Evolutionary conservation across 257 asterid genomes (phyloP), one percentile per base, ranked within the genome.

Genomic region (Gentiana straminea): DNA sequence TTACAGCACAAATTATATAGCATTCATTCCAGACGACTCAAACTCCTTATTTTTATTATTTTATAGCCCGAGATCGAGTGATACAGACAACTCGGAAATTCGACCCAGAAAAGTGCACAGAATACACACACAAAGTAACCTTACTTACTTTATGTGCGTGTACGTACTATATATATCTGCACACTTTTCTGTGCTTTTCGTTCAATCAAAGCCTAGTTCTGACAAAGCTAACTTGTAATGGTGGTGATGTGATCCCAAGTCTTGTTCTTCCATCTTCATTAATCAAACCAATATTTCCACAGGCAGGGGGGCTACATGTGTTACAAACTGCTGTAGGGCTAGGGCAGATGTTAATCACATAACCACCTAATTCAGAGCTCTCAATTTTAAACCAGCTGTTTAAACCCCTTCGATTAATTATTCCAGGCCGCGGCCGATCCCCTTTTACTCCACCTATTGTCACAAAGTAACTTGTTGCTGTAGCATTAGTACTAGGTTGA

Each of bases 361-460:
- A 67, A 37, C 45, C 60, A 5, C 15, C 2, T 6, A 11, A 41
- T n/a, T 39, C 12, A 38, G 33, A 53, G 8, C 24, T 57, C 34
- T 50, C 33, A 11, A 65, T 51, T 61, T 58, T 63, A 55, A 63
- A 63, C 74, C 69, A 62, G 13, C 52, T 63, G 51, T 10, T 24
- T 8, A 61, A 1, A 4, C 63, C 55, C 48, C 38, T 3, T 1
- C 4, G 33, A 24, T 24, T 24, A 24, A 24, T 24, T 24, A 24
- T 24, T 2, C 59, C 67, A 4, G 59, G 72, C 4, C 49, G 48
- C 24, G 24, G 24, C 24, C 24, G 24, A 24, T 24, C 24, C 24
- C 62, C 68, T 12, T 49, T 39, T 9, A 49, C 58, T 38, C 68
- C 68, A 0, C 55, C 52, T 4, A 34, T 45, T 1, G 13, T 6